phyloP scores from a whole-genome alignment of 1,284 basidiomycete species.

The Cryptococcus sp. region DNA sequence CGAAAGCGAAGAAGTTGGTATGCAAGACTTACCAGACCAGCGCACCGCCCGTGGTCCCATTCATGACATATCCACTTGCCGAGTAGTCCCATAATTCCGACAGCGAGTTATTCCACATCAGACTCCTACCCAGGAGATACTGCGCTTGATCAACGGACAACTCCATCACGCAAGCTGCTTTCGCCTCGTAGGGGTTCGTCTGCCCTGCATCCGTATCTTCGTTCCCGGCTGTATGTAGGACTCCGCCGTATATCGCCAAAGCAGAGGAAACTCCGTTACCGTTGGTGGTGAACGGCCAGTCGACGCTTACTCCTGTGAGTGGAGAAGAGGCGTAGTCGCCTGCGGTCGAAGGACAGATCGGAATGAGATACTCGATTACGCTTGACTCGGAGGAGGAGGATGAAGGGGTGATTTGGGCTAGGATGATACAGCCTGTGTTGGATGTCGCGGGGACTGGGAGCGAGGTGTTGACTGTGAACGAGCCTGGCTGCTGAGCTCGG shows the following conservation, averaged over 20 bases:
- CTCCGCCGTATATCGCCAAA: slow-evolving; percentile 6
- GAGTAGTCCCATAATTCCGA: slow-evolving; percentile 6
- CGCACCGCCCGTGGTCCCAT: slow-evolving; percentile 8
- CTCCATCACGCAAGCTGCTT: slow-evolving; percentile 12
- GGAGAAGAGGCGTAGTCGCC: not conserved
- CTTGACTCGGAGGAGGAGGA: not conserved
- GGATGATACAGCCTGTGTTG: slow-evolving; percentile 4
- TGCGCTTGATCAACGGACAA: slow-evolving; percentile 6
- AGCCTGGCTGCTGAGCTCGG: slow-evolving; percentile 5
- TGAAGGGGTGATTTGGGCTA: slow-evolving; percentile 3
- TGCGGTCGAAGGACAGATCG: slow-evolving; percentile 6
- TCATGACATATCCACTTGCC: slow-evolving; percentile 4
- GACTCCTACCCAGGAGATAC: slow-evolving; percentile 7
- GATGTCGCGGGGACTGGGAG: not conserved
- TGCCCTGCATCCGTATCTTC: not conserved
- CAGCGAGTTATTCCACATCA: slow-evolving; percentile 7
- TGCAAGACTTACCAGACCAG: slow-evolving; percentile 4
- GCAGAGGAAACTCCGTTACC: not conserved
- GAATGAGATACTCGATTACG: not conserved
- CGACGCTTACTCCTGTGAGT: not conserved
- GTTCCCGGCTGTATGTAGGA: not conserved
- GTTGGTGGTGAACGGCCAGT: slow-evolving; percentile 1
- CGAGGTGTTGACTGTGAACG: slow-evolving; percentile 4
- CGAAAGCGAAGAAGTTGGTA: too few relatives aligned
- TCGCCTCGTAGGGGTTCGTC: not conserved